Base-by-base conservation (phyloP, 2,329 filamentous ascomycete genomes). In the Teratosphaeria destructans region DNA sequence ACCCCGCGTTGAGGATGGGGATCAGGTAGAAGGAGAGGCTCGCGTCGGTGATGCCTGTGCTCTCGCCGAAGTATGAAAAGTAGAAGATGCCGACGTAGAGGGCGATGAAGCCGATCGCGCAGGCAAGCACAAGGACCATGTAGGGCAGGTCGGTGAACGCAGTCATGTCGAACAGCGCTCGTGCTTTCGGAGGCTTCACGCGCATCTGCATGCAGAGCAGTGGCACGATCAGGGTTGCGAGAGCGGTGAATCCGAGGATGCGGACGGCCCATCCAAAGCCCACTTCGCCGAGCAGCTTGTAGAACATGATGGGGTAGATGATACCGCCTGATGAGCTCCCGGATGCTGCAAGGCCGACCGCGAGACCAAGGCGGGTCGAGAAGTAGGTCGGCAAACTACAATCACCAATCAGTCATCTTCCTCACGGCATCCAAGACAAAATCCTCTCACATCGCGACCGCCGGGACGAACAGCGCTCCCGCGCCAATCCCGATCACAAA, bases 401-500 rank as follows among this genome's bases (percentile, higher is more conserved):
- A 19, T n/a, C 3, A 8, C n/a, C 2, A 23, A 10, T 19, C 43
- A 49, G 43, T 19, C 7, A n/a, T 19, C 3, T 8, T n/a, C 2
- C 43, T 8, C n/a, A 49, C 12, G 11, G 2, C n/a, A 49, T 39
- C 5, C 35, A n/a, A 19, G 43, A 5, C 7, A 3, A 8, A 10
- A n/a, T 49, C 16, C 43, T 49, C 43, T 49, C 43, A 49, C 57
- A 80, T 79, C 4, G 77, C 77, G 1, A 80, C 73, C 16, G 70
- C 73, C 1, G 77, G 76, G 1, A 79, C 70, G 58, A 77, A 79
- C 2, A 79, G 65, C 49, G 60, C 65, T 8, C 77, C 77, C 0
- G 72, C 72, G 6, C 79, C 78, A 11, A 78, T 67, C 32, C 78
- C 78, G 52, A 79, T 75, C 65, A 76, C 78, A 57, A 81, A 70